phyloP scores from a whole-genome alignment of 2,329 filamentous ascomycete species.

The Sarocladium brachiariae region DNA sequence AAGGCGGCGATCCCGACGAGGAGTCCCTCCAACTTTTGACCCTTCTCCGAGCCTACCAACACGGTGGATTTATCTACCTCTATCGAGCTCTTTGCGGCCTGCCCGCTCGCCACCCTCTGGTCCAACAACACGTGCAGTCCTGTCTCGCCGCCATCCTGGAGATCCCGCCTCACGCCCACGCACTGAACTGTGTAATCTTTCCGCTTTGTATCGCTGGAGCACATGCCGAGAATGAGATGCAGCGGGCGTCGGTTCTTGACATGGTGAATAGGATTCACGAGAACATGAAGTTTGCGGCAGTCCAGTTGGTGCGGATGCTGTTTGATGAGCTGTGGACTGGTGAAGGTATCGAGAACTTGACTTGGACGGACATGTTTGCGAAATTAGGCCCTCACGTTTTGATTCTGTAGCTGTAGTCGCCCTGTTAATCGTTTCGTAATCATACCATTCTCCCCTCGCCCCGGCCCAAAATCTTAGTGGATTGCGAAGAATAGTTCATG shows the following conservation, averaged over 20 bases:
- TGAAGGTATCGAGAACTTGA: conserved; percentile 11
- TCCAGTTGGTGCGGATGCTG: conserved; percentile 27
- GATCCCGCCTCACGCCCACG: conserved; percentile 26
- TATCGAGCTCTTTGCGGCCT: conserved; percentile 35
- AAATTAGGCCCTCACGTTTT: conserved; percentile 19
- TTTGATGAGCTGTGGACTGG: conserved; percentile 19
- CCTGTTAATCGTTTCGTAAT: too few relatives aligned
- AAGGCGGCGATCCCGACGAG: conserved; percentile 15
- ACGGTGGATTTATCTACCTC: conserved; percentile 33
- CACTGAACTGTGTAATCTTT: conserved; percentile 32
- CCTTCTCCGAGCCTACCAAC: conserved; percentile 32
- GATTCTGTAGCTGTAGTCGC: conserved; percentile 18
- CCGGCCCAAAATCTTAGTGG: too few relatives aligned
- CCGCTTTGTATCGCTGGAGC: conserved; percentile 30
- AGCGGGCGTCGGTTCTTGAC: conserved; percentile 19
- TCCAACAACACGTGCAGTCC: conserved; percentile 30
- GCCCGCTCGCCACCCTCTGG: conserved; percentile 28
- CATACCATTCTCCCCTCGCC: too few relatives aligned
- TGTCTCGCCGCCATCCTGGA: conserved; percentile 31
- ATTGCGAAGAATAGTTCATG: too few relatives aligned
- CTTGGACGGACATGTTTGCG: conserved; percentile 19
- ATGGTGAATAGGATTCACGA: conserved; percentile 21
- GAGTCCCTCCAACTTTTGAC: conserved; percentile 27
- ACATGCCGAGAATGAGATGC: conserved; percentile 22
- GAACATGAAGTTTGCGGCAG: conserved; percentile 26